These are phyloP conservation scores for Talaromyces funiculosus DNA, from an alignment of 2,329 filamentous ascomycete genomes.

Conservation along the genomic window DNA sequence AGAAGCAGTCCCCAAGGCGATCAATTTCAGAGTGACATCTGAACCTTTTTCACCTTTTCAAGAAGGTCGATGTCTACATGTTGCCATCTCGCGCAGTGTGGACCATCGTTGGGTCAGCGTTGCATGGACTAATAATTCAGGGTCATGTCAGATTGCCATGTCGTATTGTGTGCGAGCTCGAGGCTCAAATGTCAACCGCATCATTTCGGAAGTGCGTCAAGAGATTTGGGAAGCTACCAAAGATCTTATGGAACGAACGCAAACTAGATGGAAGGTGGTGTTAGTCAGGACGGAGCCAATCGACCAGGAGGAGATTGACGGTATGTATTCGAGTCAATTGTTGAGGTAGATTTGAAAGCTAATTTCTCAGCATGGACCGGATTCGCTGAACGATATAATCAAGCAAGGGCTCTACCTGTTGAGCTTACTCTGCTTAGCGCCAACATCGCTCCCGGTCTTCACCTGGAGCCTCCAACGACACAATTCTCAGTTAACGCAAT, in stretches of 20 bases:
- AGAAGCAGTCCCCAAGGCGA: constrained; percentile 46
- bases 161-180: constrained; percentile 50
- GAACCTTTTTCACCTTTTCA: constrained; percentile 52
- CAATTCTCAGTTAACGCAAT: constrained; percentile 30
- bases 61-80: constrained; percentile 53
- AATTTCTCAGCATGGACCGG: constrained; percentile 30
- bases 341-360: neutral
- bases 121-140: constrained; percentile 55
- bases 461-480: constrained; percentile 28
- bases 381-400: constrained; percentile 36
- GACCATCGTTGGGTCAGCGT: constrained; percentile 55
- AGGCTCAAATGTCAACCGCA: constrained; percentile 25
- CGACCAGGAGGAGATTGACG: constrained; percentile 48
- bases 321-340: constrained; percentile 24
- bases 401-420: constrained; percentile 26
- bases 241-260: constrained; percentile 48
- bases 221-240: constrained; percentile 55
- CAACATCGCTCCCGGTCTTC: constrained; percentile 31
- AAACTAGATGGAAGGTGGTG: constrained; percentile 52
- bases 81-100: constrained; percentile 52
- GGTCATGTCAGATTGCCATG: constrained; percentile 48
- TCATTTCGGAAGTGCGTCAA: constrained; percentile 46
- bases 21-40: constrained; percentile 51
- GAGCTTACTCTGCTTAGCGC: constrained; percentile 34
- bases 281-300: constrained; percentile 49